Evolutionary conservation across 306 rosid genomes (phyloP), one percentile per base, ranked within the genome.

Genomic region (Quercus glauca): DNA sequence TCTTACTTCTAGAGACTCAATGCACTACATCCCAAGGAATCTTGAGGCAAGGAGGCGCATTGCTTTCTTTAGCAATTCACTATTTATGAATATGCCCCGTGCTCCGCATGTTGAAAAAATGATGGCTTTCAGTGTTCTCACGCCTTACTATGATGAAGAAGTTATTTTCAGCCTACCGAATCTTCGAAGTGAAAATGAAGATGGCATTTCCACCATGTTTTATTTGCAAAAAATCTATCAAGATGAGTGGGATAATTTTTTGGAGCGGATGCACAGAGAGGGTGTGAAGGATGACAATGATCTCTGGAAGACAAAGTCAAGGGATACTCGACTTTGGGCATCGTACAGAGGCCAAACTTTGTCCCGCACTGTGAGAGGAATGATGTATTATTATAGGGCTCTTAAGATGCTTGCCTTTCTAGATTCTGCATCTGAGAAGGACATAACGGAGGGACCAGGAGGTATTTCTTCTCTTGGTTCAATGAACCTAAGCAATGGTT

Each of bases 1-100:
- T 72, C 94, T 94, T 80, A 92, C 94, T 75, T 91, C 98, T 73
- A 86, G 92, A 76, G 98, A 92, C 75, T 81, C 97, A 0, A 94
- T 94, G 97, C 88, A 88, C 75, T 87, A 89, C 75, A 94, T 94
- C 77, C 98, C 98, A 13, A 68, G 75, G 78, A 94, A 92, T 89
- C 75, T 83, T 20, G 98, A 94, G 84, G 97, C 98, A 12, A 89
- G 97, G 19, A 80, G 91, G 55, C 91, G 98, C 51, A 83, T 94
- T 74, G 94, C 98, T 78, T 94, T 94, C 89, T 94, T 92, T 81
- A 87, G 90, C 89, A 94, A 94, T 85, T 94, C 98, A 17, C 89
- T 94, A 77, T 94, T 94, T 81, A 94, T 94, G 98, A 94, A 94
- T 87, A 92, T 94, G 76, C 98, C 98, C 2, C 98, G 97, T 64